Percentiles rank a stretch among this genome's conserved stretches.
Conservation (phyloP, 768 basidiomycete species). For the Crepidotus variabilis region DNA sequence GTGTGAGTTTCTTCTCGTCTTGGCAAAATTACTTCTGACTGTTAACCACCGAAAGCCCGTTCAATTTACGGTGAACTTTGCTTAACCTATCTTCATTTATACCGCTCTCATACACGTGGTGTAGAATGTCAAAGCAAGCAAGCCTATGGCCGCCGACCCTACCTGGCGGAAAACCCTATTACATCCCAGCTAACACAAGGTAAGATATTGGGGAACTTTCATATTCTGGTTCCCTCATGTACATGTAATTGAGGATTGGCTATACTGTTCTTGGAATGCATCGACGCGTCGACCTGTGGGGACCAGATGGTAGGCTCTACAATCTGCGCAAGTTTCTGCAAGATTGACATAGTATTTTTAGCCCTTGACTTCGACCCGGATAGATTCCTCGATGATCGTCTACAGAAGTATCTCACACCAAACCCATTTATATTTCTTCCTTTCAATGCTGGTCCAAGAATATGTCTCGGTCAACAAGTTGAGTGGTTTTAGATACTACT, state of each 20-base stretch:
- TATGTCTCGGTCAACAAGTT: slow-evolving; percentile 50
- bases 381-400: slow-evolving; percentile 59
- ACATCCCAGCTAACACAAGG: slow-evolving; percentile 35
- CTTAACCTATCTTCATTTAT: neutral
- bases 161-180: slow-evolving; percentile 30
- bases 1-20: slow-evolving; percentile 31
- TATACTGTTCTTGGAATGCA: slow-evolving; percentile 61
- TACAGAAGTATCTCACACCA: slow-evolving; percentile 49
- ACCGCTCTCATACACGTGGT: neutral
- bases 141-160: slow-evolving; percentile 21
- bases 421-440: slow-evolving; percentile 58
- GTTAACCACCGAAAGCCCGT: slow-evolving; percentile 23
- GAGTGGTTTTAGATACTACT: neutral
- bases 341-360: slow-evolving; percentile 14
- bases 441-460: slow-evolving; percentile 49
- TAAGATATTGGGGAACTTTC: slow-evolving; percentile 5
- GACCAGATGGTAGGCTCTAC: slow-evolving; percentile 50
- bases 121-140: slow-evolving; percentile 7
- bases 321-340: neutral
- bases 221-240: neutral
- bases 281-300: slow-evolving; percentile 60
- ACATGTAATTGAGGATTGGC: slow-evolving; percentile 22
- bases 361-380: slow-evolving; percentile 65
- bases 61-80: slow-evolving; percentile 21
- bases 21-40: neutral